phyloP scores from a whole-genome alignment of 2,329 filamentous ascomycete species.

The Rhynchosporium agropyri region DNA sequence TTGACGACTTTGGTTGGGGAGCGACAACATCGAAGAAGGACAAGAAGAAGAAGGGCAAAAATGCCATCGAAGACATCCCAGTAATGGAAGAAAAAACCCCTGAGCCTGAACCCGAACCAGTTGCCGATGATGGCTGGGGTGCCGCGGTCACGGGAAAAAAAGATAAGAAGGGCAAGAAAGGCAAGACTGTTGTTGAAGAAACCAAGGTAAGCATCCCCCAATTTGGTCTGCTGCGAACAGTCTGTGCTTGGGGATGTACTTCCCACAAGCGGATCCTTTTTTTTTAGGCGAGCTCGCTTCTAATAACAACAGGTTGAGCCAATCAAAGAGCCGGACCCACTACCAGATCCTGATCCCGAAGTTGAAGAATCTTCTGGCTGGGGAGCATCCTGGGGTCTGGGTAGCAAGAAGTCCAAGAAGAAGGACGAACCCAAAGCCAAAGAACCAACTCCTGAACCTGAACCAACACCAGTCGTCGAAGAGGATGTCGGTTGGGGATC shows the following conservation, averaged over 20 bases:
- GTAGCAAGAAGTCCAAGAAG: constrained; percentile 40
- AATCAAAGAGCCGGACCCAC: constrained; percentile 36
- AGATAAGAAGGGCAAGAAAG: constrained; percentile 47
- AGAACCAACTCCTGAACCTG: constrained; percentile 44
- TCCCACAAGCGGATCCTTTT: not conserved
- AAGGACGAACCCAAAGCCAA: constrained; percentile 34
- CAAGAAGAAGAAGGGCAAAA: constrained; percentile 48
- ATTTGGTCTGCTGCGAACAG: not conserved
- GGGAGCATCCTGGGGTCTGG: constrained; percentile 40
- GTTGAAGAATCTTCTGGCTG: constrained; percentile 44
- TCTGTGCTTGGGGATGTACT: not conserved
- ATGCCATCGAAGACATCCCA: constrained; percentile 41
- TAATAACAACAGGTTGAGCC: constrained; percentile 11
- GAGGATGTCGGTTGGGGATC: constrained; percentile 42
- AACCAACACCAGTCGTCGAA: constrained; percentile 27
- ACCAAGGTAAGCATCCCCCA: constrained; percentile 25
- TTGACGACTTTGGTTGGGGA: constrained; percentile 42
- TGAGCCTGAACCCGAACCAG: constrained; percentile 41
- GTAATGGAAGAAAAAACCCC: constrained; percentile 41
- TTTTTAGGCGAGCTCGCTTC: not conserved
- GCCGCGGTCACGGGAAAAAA: constrained; percentile 45
- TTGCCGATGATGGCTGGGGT: constrained; percentile 42
- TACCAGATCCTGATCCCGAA: constrained; percentile 37
- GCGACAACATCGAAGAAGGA: constrained; percentile 45
- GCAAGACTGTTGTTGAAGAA: constrained; percentile 38